Base-by-base conservation (phyloP, 2,329 filamentous ascomycete species). In the Chaetomiaceae sp. region DNA sequence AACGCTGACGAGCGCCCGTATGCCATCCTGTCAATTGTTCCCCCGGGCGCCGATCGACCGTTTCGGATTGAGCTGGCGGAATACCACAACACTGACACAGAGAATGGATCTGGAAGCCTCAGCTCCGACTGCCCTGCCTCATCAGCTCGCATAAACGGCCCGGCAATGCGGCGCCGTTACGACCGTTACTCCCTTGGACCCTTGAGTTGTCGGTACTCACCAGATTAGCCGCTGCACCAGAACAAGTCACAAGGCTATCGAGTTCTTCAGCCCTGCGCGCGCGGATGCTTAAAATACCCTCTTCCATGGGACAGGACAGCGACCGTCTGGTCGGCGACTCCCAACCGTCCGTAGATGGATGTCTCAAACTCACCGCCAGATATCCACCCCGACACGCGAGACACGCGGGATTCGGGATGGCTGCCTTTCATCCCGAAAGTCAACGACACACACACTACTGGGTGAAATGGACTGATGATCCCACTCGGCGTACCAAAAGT, bases 151-250 rank as follows among this genome's bases (percentile, higher is more conserved):
- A 51, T 47, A 36, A 47, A 38, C 52, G 47, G 52, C 42, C 52
- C 52, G 52, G 46, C 47, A 54, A 42, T 54, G 52, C 52, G 52
- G 36, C 48, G 48, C 33, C 41, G 41, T 47, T 42, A 32, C 3
- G 16, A 18, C 36, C 23, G 23, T 43, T 51, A 30, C 25, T 25
- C 30, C 20, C 25, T 13, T 18, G n/a, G n/a, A 25, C n/a, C 11
- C 14, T 34, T 23, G 40, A 33, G 25, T 33, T 41, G 25, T 40
- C 48, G 48, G 48, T 36, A 44, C 40, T 51, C 10, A 21, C 41
- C 32, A 49, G 25, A 44, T 49, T 48, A 48, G 51, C 51, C 51
- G 45, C 18, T 23, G 45, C 21, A 45, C 6, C 16, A 14, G 38
- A 47, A 33, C n/a, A 14, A 27, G 46, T 49, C 33, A 54, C 51